These are phyloP conservation scores for Aspergillus avenaceus DNA, from an alignment of 495 filamentous ascomycete species.

Conservation along the genomic window DNA sequence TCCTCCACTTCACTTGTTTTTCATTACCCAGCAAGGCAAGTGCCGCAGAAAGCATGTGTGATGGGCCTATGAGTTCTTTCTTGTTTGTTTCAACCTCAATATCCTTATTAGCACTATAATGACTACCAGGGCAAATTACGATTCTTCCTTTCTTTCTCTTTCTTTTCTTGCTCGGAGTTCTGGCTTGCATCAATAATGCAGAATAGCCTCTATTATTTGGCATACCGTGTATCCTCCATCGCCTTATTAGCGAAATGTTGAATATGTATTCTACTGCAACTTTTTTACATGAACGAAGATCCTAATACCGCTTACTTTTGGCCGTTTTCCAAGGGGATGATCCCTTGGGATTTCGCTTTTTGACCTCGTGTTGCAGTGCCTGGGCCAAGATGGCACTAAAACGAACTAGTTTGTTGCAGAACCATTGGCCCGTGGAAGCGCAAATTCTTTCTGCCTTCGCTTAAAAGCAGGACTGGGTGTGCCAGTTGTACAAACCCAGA, in stretches of 20 bases:
- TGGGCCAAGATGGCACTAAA: neutral
- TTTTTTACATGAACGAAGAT: neutral
- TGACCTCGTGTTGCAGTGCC: neutral
- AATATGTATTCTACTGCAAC: neutral
- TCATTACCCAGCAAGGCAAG: constrained; percentile 1
- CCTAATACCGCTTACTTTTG: neutral
- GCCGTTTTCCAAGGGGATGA: neutral
- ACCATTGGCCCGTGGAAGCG: neutral
- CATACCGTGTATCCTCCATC: neutral
- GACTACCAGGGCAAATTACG: neutral
- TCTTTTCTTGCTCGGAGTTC: neutral
- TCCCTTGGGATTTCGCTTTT: neutral
- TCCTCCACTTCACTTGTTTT: constrained; percentile 1
- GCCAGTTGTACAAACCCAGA: no score
- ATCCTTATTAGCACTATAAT: constrained; percentile 3
- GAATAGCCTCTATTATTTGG: neutral
- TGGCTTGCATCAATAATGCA: neutral
- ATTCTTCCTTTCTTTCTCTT: no score
- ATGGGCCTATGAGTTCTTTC: constrained; percentile 12
- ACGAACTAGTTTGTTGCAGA: neutral
- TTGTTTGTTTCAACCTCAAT: constrained; percentile 3
- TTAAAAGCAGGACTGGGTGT: no score
- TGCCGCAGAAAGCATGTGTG: constrained; percentile 6
- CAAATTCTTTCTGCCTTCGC: neutral
- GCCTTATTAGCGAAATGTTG: neutral